Evolutionary conservation across 169 alveolate species (phyloP).

Genomic region (Pseudocohnilembus persalinus): DNA sequence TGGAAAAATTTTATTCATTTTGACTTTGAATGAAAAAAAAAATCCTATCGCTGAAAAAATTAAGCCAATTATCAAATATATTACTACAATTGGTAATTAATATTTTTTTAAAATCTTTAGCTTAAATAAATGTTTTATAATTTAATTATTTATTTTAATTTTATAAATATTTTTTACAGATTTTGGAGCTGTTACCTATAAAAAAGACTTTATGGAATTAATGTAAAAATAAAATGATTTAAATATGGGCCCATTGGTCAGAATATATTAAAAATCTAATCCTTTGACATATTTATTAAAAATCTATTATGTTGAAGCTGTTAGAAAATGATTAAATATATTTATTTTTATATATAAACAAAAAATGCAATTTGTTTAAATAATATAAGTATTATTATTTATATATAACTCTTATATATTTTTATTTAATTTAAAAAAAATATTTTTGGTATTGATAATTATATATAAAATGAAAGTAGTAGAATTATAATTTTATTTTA

Average conservation of each 20-base stretch:
- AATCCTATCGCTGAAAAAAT: constrained; percentile 34
- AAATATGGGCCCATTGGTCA: background rate
- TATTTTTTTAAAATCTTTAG: too few relatives aligned
- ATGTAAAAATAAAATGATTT: background rate
- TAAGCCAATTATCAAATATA: constrained; percentile 38
- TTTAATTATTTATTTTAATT: too few relatives aligned
- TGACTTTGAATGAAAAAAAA: constrained; percentile 39
- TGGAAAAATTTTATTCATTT: constrained; percentile 31
- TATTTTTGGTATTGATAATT: too few relatives aligned
- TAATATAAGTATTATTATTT: too few relatives aligned
- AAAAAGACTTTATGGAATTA: background rate
- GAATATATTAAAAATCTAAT: background rate
- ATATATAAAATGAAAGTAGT: too few relatives aligned
- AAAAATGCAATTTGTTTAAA: too few relatives aligned
- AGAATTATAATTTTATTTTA: too few relatives aligned
- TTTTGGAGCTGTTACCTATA: background rate
- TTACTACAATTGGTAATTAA: constrained; percentile 31
- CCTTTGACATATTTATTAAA: background rate
- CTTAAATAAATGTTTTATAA: too few relatives aligned
- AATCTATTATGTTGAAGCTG: background rate
- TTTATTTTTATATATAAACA: too few relatives aligned
- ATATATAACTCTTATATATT: too few relatives aligned
- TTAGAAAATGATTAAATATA: background rate
- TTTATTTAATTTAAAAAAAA: too few relatives aligned
- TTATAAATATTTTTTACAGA: background rate